These are phyloP conservation scores for Protomyces pachydermus DNA, from an alignment of 1,139 yeast genomes.

Conservation along the genomic window DNA sequence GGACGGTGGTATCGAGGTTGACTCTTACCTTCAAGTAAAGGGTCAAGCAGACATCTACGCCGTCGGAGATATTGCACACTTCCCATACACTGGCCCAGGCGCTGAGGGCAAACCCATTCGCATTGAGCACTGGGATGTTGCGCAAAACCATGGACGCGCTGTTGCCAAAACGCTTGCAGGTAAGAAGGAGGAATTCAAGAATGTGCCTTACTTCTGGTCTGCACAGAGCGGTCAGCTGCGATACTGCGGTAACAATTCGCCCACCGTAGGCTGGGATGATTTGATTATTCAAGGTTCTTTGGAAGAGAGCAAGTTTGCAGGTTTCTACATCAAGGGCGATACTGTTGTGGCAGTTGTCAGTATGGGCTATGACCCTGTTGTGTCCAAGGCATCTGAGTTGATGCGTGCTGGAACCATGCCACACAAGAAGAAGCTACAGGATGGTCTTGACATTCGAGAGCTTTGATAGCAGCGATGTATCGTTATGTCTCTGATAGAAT, in stretches of 20 bases:
- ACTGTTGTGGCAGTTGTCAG: constrained; percentile 29
- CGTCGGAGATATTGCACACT: constrained; percentile 31
- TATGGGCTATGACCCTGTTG: constrained; percentile 29
- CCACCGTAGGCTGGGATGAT: constrained; percentile 29
- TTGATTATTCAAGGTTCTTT: constrained; percentile 27
- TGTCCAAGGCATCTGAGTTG: constrained; percentile 26
- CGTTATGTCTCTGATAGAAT: too few species aligned
- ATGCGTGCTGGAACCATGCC: constrained; percentile 29
- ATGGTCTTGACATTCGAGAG: constrained; percentile 26
- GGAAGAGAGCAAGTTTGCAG: constrained; percentile 28
- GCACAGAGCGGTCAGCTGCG: constrained; percentile 30
- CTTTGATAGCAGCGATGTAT: background rate
- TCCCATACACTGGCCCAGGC: constrained; percentile 29
- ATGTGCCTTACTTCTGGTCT: constrained; percentile 30
- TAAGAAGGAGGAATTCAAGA: constrained; percentile 26
- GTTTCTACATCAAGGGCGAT: constrained; percentile 29
- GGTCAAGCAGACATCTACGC: constrained; percentile 30
- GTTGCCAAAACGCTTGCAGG: constrained; percentile 26
- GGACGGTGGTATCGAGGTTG: constrained; percentile 29
- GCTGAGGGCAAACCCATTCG: constrained; percentile 27
- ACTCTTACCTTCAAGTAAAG: constrained; percentile 25
- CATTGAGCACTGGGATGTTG: constrained; percentile 31
- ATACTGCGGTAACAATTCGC: constrained; percentile 29
- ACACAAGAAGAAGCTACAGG: constrained; percentile 26
- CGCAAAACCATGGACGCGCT: constrained; percentile 28